phyloP scores from a whole-genome alignment of 768 basidiomycete species.

The Pleurotus sapidus region DNA sequence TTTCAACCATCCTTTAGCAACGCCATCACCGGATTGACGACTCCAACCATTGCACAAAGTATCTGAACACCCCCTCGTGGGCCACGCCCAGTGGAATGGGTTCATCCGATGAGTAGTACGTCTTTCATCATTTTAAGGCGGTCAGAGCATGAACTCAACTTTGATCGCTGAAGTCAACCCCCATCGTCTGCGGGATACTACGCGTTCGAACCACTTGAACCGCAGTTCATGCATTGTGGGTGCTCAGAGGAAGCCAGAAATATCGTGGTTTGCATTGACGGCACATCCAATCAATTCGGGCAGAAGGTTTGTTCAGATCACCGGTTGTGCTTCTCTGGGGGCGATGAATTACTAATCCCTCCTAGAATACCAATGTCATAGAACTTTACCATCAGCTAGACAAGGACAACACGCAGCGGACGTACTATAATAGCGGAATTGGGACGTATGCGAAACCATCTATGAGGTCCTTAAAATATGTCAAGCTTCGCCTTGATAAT shows the following conservation, averaged over 20 bases:
- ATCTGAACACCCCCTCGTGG: no score
- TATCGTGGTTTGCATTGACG: conserved; percentile 36
- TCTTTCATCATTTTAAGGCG: no score
- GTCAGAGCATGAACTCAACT: no score
- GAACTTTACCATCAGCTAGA: conserved; percentile 33
- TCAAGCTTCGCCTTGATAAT: conserved; percentile 15
- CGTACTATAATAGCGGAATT: conserved; percentile 40
- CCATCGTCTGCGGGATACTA: no score
- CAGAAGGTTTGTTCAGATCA: conserved; percentile 18
- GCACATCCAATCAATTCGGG: conserved; percentile 37
- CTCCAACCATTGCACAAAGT: no score
- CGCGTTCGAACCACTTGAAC: no score
- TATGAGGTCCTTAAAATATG: conserved; percentile 12
- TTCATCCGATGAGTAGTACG: no score
- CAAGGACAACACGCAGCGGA: conserved; percentile 30
- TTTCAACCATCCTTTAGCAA: no score
- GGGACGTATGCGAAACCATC: conserved; percentile 28
- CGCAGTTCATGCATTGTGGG: not conserved
- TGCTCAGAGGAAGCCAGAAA: conserved; percentile 11
- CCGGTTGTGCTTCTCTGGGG: not conserved
- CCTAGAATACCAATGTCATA: conserved; percentile 38
- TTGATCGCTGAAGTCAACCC: no score
- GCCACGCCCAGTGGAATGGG: no score
- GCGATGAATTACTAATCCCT: not conserved
- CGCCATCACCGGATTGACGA: no score